Conservation (phyloP, 2,329 filamentous ascomycete genomes). For the Shiraia sp. region DNA sequence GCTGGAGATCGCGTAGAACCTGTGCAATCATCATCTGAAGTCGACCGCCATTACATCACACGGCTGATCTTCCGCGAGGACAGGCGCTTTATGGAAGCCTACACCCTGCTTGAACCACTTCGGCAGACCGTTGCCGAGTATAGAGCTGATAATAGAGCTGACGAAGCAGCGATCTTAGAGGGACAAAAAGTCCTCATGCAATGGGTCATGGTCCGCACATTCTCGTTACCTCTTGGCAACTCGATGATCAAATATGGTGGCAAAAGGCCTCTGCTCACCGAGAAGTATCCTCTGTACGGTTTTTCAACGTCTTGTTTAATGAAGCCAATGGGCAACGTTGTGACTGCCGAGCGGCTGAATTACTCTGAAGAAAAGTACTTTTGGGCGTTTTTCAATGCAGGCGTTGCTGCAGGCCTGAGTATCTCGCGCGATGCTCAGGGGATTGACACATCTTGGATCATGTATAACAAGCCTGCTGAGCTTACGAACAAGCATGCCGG, state of each 20-base stretch:
- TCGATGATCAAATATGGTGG: conserved; percentile 87
- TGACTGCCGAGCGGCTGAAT: conserved; percentile 84
- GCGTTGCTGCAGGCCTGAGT: conserved; percentile 87
- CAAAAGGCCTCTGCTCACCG: conserved; percentile 84
- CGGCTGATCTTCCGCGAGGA: conserved; percentile 90
- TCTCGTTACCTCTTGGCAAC: conserved; percentile 85
- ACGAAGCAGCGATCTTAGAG: conserved; percentile 85
- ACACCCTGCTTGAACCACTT: conserved; percentile 80
- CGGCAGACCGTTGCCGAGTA: conserved; percentile 80
- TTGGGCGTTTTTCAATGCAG: conserved; percentile 98
- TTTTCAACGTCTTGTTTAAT: conserved; percentile 93
- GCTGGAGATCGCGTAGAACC: conserved; percentile 65
- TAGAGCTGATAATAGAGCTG: conserved; percentile 73
- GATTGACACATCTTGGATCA: conserved; percentile 97
- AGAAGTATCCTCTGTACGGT: conserved; percentile 85
- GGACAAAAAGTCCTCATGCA: conserved; percentile 90
- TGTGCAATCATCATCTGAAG: conserved; percentile 79
- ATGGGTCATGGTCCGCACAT: conserved; percentile 80
- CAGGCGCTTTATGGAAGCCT: conserved; percentile 83
- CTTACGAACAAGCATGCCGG: conserved; percentile 96
- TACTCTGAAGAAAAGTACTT: conserved; percentile 97
- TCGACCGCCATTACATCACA: conserved; percentile 79
- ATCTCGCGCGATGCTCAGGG: conserved; percentile 89
- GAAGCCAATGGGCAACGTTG: conserved; percentile 86
- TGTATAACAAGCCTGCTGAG: conserved; percentile 95